Conservation (phyloP, 2,329 filamentous ascomycete species). For the Thielaviopsis populi region DNA sequence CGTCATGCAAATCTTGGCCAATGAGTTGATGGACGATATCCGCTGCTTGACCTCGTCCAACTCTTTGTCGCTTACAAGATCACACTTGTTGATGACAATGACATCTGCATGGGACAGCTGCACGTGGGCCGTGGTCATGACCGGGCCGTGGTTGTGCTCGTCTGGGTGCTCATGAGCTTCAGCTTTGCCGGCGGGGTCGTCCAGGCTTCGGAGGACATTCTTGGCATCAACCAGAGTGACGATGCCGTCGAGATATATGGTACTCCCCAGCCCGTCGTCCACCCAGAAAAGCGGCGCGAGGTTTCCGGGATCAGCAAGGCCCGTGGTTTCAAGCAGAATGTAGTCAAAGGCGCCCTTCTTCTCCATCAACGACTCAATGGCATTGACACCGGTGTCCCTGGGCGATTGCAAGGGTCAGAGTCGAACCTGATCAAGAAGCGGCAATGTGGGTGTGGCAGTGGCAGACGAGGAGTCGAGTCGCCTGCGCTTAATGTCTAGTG, state of each 20-base stretch:
- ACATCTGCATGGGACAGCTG: constrained; percentile 97
- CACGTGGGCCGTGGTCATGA: constrained; percentile 83
- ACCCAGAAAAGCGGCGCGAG: constrained; percentile 96
- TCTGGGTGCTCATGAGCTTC: constrained; percentile 38
- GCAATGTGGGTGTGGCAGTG: too few relatives aligned
- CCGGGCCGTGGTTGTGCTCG: constrained; percentile 44
- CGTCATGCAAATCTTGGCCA: constrained; percentile 74
- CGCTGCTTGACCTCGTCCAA: constrained; percentile 54
- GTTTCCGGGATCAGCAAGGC: constrained; percentile 87
- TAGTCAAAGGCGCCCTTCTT: constrained; percentile 92
- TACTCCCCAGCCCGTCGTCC: constrained; percentile 85
- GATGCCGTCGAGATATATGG: constrained; percentile 92
- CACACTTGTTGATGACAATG: constrained; percentile 83
- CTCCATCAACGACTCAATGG: constrained; percentile 91
- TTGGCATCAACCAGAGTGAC: constrained; percentile 92
- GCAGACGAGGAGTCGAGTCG: too few relatives aligned
- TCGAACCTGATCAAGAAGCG: neutral
- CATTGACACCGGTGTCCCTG: constrained; percentile 81
- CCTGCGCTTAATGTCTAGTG: neutral
- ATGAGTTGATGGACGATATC: constrained; percentile 72
- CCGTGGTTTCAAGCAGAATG: constrained; percentile 91
- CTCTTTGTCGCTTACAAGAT: constrained; percentile 59
- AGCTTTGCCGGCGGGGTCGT: constrained; percentile 48
- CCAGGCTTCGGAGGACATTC: constrained; percentile 70
- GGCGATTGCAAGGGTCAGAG: neutral